Evolutionary conservation across 495 filamentous ascomycete species (phyloP), one percentile per base, ranked within the genome.

Genomic region (Aspergillus kassunensis): DNA sequence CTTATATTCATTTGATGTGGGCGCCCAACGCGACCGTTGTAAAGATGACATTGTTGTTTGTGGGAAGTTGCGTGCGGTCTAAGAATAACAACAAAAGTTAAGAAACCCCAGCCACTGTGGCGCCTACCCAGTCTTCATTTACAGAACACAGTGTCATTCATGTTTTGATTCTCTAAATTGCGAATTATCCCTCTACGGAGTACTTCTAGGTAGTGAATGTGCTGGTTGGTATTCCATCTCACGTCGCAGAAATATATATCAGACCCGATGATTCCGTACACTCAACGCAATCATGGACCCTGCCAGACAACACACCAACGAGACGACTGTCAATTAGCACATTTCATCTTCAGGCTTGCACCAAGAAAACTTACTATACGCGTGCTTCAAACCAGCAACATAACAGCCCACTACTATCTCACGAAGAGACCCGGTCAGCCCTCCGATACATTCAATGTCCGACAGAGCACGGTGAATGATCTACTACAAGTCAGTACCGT

Each of bases 341-440:
- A 33, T 31, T 33, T 33, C 30, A 33, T 42, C 8, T 2, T 23
- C 15, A n/a, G 6, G 6, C 1, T 13, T 15, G 9, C 13, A 10
- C 2, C 24, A 6, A 46, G 29, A 29, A 15, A 13, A n/a, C 66
- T 63, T 49, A 71, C 71, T 24, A 35, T 75, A 73, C 0, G 70
- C 70, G 36, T 66, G 53, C 27, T 67, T 66, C 1, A 75, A 59
- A 1, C 70, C 71, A 6, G 55, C 43, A 6, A 73, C 54, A 44
- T 69, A 75, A 27, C 65, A 65, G 3, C 44, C 31, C 0, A 75
- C 58, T 20, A 75, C 71, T 30, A 65, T 66, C 13, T 70, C 65
- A 4, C 62, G 52, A 12, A 73, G 21, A 10, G 48, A 43, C 0
- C 70, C 71, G 2, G 48, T 58, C 1, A 74, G 55, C 1, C 58